phyloP scores from a whole-genome alignment of 805 yeast species.

The Schwanniomyces yamadae region DNA sequence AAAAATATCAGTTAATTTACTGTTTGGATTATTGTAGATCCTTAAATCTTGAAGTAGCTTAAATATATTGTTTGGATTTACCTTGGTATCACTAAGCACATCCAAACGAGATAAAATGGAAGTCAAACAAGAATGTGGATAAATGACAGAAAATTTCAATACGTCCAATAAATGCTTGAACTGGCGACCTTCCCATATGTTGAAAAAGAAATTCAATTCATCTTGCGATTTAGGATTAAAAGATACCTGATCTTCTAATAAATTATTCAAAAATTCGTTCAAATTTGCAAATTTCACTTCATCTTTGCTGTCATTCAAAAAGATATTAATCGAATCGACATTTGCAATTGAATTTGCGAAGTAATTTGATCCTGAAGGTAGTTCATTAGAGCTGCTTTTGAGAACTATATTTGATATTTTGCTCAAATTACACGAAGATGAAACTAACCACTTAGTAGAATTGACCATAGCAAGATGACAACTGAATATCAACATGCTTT shows the following conservation, averaged over 20 bases:
- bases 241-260: conserved; percentile 16
- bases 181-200: conserved; percentile 32
- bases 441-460: conserved; percentile 29
- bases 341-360: conserved; percentile 23
- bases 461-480: conserved; percentile 24
- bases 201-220: conserved; percentile 26
- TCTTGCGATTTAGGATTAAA: conserved; percentile 15
- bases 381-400: conserved; percentile 24
- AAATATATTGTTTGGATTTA: conserved; percentile 10
- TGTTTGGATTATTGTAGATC: conserved; percentile 21
- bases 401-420: conserved; percentile 19
- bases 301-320: conserved; percentile 9
- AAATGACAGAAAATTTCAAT: conserved; percentile 28
- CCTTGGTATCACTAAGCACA: conserved; percentile 4
- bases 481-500: conserved; percentile 28
- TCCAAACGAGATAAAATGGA: conserved; percentile 7
- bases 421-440: conserved; percentile 8
- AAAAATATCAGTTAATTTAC: conserved; percentile 25
- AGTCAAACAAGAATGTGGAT: conserved; percentile 29
- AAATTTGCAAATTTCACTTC: conserved; percentile 17
- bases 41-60: conserved; percentile 17
- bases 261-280: conserved; percentile 16
- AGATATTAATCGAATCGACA: conserved; percentile 9
- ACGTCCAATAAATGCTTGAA: conserved; percentile 23
- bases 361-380: conserved; percentile 20